phyloP scores from a whole-genome alignment of 352 stramenopile genomes.

The Pythium aristosporum region DNA sequence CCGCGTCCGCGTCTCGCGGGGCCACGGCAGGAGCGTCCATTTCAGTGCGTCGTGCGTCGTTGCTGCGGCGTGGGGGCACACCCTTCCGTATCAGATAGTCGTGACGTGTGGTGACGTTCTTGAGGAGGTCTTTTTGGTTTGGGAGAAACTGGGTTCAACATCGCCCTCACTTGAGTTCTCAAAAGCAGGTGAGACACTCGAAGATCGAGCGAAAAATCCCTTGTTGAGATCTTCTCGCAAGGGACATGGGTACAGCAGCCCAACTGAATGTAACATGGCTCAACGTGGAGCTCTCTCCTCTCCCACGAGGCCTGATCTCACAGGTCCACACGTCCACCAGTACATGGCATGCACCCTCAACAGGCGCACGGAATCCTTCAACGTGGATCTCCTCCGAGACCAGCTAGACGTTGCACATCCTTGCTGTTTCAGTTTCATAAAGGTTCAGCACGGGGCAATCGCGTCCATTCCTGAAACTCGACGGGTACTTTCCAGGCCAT shows the following conservation, averaged over 20 bases:
- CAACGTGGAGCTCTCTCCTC: too few species aligned
- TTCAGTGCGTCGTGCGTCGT: neutral
- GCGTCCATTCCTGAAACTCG: neutral
- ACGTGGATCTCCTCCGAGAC: neutral
- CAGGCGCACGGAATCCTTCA: neutral
- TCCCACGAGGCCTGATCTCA: too few species aligned
- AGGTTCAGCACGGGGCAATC: neutral
- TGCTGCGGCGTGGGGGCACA: neutral
- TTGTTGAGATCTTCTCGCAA: neutral
- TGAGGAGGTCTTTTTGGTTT: too few species aligned
- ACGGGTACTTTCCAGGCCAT: neutral
- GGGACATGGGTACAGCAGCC: neutral
- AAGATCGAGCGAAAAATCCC: neutral
- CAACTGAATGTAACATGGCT: neutral
- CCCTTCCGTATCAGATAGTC: too few species aligned
- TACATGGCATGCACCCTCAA: too few species aligned
- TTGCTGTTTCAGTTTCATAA: too few species aligned
- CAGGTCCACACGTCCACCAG: too few species aligned
- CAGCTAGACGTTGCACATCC: too few species aligned
- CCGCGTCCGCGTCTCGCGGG: too few species aligned
- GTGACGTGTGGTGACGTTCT: too few species aligned
- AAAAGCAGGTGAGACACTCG: neutral
- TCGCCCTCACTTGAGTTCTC: neutral
- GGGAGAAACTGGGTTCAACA: neutral
- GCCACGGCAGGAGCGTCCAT: neutral